phyloP scores from a whole-genome alignment of 257 asterid species.

The Dorcoceras hygrometricum region DNA sequence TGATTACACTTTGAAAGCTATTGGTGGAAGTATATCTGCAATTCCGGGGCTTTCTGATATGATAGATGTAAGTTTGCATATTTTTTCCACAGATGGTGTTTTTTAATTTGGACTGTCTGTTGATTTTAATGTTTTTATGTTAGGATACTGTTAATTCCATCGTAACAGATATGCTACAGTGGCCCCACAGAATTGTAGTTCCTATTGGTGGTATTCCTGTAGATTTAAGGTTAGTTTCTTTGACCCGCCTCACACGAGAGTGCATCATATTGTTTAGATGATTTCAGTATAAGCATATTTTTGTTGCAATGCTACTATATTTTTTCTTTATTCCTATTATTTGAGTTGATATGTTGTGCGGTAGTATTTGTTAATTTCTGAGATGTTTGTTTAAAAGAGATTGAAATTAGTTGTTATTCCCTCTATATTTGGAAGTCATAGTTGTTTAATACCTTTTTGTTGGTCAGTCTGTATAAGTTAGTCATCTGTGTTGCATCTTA shows the following conservation, averaged over 20 bases:
- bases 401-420: background rate
- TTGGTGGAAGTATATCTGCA: constrained; percentile 97
- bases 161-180: constrained; percentile 84
- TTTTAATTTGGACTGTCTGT: constrained; percentile 29
- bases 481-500: constrained; percentile 3
- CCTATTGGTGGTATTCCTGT: constrained; percentile 88
- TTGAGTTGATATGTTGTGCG: background rate
- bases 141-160: constrained; percentile 90
- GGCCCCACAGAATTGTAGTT: constrained; percentile 99
- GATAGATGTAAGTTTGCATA: constrained; percentile 74
- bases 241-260: background rate
- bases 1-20: constrained; percentile 89
- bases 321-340: no score
- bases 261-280: background rate
- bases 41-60: constrained; percentile 93
- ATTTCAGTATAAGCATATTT: background rate
- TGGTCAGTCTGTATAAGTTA: background rate
- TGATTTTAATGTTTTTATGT: constrained; percentile 17
- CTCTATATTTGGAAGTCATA: background rate
- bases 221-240: constrained; percentile 60
- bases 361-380: no score
- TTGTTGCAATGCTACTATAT: no score
- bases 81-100: background rate
- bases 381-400: no score
- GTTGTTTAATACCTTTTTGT: background rate